phyloP scores from a whole-genome alignment of 371 early-diverging fungal species.

The Apophysomyces trapeziformis region DNA sequence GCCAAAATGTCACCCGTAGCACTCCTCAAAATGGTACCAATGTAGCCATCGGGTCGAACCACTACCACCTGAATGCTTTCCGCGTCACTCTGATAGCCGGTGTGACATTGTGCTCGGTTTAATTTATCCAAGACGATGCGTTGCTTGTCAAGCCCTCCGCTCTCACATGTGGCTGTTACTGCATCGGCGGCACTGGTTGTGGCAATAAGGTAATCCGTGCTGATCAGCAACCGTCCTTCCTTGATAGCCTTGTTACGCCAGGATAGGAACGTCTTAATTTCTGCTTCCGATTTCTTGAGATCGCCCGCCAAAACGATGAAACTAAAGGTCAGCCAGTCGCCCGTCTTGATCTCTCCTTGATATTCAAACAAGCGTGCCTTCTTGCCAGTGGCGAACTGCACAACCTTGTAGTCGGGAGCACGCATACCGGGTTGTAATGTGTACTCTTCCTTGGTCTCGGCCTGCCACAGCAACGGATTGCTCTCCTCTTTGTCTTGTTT shows the following conservation, averaged over 20 bases:
- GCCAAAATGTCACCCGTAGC: neutral
- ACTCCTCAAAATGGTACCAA: conserved; percentile 35
- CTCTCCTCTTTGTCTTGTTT: conserved; percentile 7
- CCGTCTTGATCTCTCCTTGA: conserved; percentile 8
- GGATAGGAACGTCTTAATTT: conserved; percentile 18
- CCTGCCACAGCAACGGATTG: conserved; percentile 14
- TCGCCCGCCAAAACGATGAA: conserved; percentile 39
- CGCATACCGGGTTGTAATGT: conserved; percentile 39
- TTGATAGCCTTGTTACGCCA: neutral
- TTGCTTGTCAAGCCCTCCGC: conserved; percentile 21
- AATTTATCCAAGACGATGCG: conserved; percentile 42
- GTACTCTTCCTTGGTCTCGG: neutral
- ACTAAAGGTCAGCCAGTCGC: conserved; percentile 35
- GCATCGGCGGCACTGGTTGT: conserved; percentile 43
- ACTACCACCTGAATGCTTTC: conserved; percentile 28
- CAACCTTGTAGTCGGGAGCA: conserved; percentile 48
- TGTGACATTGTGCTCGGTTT: conserved; percentile 48
- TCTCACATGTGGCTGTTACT: conserved; percentile 14
- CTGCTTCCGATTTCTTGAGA: conserved; percentile 20
- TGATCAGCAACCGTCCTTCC: neutral
- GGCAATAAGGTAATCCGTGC: conserved; percentile 19
- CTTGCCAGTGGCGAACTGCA: conserved; percentile 31
- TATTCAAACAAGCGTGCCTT: conserved; percentile 42
- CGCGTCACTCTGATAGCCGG: conserved; percentile 26
- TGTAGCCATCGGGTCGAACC: conserved; percentile 45